Conservation (phyloP, 2,329 filamentous ascomycete species). For the Xylaria sp. region DNA sequence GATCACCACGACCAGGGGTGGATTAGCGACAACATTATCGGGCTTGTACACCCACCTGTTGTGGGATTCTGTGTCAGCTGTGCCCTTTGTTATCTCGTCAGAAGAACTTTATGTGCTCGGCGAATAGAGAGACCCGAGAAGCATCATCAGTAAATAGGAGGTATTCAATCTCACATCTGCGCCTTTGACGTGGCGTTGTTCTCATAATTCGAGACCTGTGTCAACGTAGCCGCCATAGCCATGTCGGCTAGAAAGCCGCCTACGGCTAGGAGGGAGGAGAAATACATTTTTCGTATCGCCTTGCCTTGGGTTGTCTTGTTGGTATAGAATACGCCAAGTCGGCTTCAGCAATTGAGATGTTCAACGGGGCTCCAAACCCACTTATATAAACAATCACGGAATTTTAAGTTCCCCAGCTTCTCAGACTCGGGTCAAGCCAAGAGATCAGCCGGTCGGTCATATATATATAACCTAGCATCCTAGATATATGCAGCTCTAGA, state of each 20-base stretch:
- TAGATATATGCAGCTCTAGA: background rate
- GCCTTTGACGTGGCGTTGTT: constrained; percentile 53
- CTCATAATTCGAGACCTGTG: constrained; percentile 51
- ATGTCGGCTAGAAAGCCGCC: constrained; percentile 41
- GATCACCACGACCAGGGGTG: constrained; percentile 53
- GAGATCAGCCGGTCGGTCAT: constrained; percentile 1
- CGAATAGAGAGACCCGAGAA: background rate
- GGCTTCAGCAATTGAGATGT: background rate
- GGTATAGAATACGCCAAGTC: background rate
- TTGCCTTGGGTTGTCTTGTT: background rate
- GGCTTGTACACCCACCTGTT: constrained; percentile 52
- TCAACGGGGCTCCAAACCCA: background rate
- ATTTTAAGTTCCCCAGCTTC: background rate
- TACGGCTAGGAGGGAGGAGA: constrained; percentile 38
- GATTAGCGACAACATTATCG: constrained; percentile 51
- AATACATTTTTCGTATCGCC: constrained; percentile 35
- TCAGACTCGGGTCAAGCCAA: constrained; percentile 1
- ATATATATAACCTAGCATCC: constrained; percentile 11
- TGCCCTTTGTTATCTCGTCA: background rate
- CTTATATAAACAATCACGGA: background rate
- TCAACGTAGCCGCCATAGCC: constrained; percentile 49
- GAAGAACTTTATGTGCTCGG: background rate
- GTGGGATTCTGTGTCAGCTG: constrained; percentile 16
- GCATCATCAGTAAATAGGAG: background rate
- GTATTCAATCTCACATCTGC: constrained; percentile 48